phyloP scores from a whole-genome alignment of 495 filamentous ascomycete genomes.

The Ascobolus immersus region DNA sequence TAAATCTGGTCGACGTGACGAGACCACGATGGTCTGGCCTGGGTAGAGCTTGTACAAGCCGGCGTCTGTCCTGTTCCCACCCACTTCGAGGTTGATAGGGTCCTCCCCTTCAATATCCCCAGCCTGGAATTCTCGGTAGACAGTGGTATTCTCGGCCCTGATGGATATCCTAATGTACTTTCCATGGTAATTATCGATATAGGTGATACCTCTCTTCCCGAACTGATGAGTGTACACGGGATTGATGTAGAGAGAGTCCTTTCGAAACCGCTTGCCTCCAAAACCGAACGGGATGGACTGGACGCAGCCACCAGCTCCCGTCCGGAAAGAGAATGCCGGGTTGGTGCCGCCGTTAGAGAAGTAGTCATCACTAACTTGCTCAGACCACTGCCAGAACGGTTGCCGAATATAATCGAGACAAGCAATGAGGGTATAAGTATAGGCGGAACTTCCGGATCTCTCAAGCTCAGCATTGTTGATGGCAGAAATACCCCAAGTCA shows the following conservation, averaged over 20 bases:
- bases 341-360: conserved; percentile 33
- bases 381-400: conserved; percentile 36
- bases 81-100: conserved; percentile 8
- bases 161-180: conserved; percentile 11
- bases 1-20: conserved; percentile 26
- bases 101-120: conserved; percentile 1
- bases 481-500: conserved; percentile 35
- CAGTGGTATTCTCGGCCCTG: conserved; percentile 8
- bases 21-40: conserved; percentile 27
- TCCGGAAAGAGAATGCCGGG: conserved; percentile 34
- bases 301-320: conserved; percentile 30
- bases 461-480: conserved; percentile 28
- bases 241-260: conserved; percentile 26
- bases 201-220: conserved; percentile 12
- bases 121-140: conserved; percentile 9
- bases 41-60: conserved; percentile 24
- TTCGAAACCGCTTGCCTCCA: conserved; percentile 25
- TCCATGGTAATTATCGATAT: conserved; percentile 17
- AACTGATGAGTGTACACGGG: conserved; percentile 32
- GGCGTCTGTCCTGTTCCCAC: conserved; percentile 7
- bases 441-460: conserved; percentile 27
- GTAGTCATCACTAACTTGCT: conserved; percentile 43
- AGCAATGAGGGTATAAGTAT: conserved; percentile 28
- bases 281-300: conserved; percentile 30
- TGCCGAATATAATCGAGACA: conserved; percentile 28